Conservation (phyloP, 768 basidiomycete genomes). For the Suillus occidentalis region DNA sequence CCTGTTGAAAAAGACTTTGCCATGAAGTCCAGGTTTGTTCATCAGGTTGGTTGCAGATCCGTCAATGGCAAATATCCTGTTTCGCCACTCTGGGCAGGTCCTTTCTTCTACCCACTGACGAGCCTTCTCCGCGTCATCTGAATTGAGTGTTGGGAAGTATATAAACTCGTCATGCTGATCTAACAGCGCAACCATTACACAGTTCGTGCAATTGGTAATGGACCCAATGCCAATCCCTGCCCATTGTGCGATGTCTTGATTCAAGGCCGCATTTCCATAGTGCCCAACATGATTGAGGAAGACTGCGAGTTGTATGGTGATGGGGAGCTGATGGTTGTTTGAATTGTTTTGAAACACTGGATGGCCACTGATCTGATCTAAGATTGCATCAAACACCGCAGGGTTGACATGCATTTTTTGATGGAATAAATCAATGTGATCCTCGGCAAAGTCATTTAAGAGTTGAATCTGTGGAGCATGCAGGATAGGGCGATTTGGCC, state of each 20-base stretch:
- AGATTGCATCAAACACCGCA: conserved; percentile 22
- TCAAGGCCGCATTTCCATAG: conserved; percentile 10
- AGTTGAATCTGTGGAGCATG: not conserved
- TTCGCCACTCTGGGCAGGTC: conserved; percentile 6
- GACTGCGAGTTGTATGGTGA: conserved; percentile 2
- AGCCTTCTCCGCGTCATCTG: conserved; percentile 3
- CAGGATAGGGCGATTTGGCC: not conserved
- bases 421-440: conserved; percentile 5
- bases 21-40: conserved; percentile 14
- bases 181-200: conserved; percentile 13
- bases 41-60: conserved; percentile 15
- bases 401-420: conserved; percentile 30
- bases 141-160: conserved; percentile 6
- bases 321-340: conserved; percentile 9
- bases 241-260: conserved; percentile 13
- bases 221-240: not conserved
- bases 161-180: conserved; percentile 13
- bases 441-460: not conserved
- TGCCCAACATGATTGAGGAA: conserved; percentile 5
- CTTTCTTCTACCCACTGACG: not conserved
- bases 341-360: conserved; percentile 25
- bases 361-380: conserved; percentile 21
- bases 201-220: conserved; percentile 18
- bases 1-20: conserved; percentile 20
- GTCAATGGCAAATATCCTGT: conserved; percentile 10